Conservation (phyloP, 176 grass and related monocot genomes). For the Carex parvula region DNA sequence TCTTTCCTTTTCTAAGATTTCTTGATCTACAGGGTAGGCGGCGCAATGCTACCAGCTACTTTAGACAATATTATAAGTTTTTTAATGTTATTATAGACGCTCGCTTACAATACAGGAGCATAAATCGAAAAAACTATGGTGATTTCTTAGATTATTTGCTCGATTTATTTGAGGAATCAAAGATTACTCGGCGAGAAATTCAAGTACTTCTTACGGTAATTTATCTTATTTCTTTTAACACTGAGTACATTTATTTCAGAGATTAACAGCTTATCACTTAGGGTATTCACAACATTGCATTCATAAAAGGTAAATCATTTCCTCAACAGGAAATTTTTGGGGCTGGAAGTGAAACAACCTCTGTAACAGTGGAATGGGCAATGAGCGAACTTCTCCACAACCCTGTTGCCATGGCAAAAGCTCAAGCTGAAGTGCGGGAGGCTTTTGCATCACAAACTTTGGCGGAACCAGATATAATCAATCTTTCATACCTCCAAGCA, state of each 20-base stretch:
- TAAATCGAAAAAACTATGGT: neutral
- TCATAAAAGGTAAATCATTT: neutral
- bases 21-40: conserved; percentile 41
- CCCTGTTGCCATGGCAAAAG: conserved; percentile 43
- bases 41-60: neutral
- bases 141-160: conserved; percentile 45
- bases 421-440: conserved; percentile 39
- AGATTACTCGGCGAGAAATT: conserved; percentile 13
- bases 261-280: no score
- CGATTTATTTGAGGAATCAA: conserved; percentile 9
- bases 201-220: conserved; percentile 20
- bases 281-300: neutral
- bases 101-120: neutral
- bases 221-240: neutral
- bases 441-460: conserved; percentile 28
- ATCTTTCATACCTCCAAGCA: conserved; percentile 47
- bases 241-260: no score
- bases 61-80: neutral
- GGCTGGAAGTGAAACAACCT: conserved; percentile 46
- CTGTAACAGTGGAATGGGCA: conserved; percentile 54
- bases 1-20: conserved; percentile 25
- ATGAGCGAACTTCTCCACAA: conserved; percentile 66
- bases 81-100: conserved; percentile 26
- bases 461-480: conserved; percentile 21
- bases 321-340: conserved; percentile 28